Percentiles rank a stretch among this genome's conserved stretches.
phyloP scores from a whole-genome alignment of 2,329 filamentous ascomycete genomes.

The Fusarium hostae region DNA sequence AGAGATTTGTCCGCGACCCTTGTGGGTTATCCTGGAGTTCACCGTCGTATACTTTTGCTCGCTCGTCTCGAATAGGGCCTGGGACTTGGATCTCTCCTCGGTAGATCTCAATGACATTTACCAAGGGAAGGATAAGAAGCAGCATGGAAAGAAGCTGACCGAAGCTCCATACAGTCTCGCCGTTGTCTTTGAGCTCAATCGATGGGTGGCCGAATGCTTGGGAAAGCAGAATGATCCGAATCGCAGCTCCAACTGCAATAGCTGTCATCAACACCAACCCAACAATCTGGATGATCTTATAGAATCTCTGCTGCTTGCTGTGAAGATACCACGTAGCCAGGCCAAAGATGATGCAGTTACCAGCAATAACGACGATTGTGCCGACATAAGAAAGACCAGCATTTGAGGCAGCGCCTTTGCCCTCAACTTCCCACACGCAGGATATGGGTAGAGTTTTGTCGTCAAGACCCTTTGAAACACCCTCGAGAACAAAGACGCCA shows the following conservation, averaged over 20 bases:
- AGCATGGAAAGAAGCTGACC: slow-evolving; percentile 41
- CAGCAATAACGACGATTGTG: slow-evolving; percentile 70
- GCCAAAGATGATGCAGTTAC: slow-evolving; percentile 67
- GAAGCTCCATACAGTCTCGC: slow-evolving; percentile 42
- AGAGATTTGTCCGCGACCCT: slow-evolving; percentile 52
- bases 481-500: slow-evolving; percentile 66
- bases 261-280: slow-evolving; percentile 66
- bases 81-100: slow-evolving; percentile 48
- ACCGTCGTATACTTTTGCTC: slow-evolving; percentile 52
- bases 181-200: slow-evolving; percentile 40
- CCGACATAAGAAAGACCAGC: slow-evolving; percentile 63
- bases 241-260: slow-evolving; percentile 68
- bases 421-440: slow-evolving; percentile 66
- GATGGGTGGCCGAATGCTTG: slow-evolving; percentile 63
- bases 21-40: slow-evolving; percentile 52
- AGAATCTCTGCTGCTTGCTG: slow-evolving; percentile 62
- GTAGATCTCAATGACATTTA: slow-evolving; percentile 33
- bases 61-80: slow-evolving; percentile 55
- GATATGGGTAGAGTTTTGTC: slow-evolving; percentile 66
- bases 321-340: slow-evolving; percentile 74
- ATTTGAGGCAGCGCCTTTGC: slow-evolving; percentile 52
- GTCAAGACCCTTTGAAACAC: slow-evolving; percentile 62
- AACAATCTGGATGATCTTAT: slow-evolving; percentile 63
- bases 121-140: slow-evolving; percentile 38
- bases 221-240: slow-evolving; percentile 66